Evolutionary conservation across 2,329 filamentous ascomycete genomes (phyloP), one percentile per base, ranked within the genome.

Genomic region (Fonsecaea monophora): DNA sequence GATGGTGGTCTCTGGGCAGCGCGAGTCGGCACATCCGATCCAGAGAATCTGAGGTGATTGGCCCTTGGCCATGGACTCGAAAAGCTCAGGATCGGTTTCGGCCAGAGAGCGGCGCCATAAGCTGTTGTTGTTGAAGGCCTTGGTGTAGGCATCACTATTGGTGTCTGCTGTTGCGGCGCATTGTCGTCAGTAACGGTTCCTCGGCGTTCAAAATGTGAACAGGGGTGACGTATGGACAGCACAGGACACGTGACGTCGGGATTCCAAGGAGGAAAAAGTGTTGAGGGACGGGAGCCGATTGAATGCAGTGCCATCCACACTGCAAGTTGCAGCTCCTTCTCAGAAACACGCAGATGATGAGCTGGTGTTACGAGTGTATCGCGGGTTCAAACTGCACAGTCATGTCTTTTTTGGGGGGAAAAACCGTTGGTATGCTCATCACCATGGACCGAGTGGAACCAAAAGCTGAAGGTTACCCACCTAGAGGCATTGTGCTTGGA

Each of bases 21-120:
- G 90, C 45, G 89, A 92, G 82, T 96, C 92, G 74, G 91, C 91
- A 81, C 92, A 96, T 67, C 92, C 92, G 71, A 96, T 86, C 92
- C 92, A 96, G 66, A 96, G 79, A 62, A 86, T 85, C 72, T 84
- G 79, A 4, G 84, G 83, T 1, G 84, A 79, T 78, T 94, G 91
- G 70, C 90, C 89, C 68, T 83, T 82, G 34, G 89, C 87, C 59
- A 92, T 83, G 66, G 84, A 86, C 55, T 85, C 81, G 80, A 94
- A 92, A 80, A 92, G 89, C 15, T 87, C 82, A 1, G 91, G 90
- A 70, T 93, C 56, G 4, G 65, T 59, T 56, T 72, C 70, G 63
- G 70, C 70, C 30, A 73, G 69, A 21, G 71, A 71, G 21, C 71
- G 71, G 7, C 71, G 71, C 71, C 71, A 73, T 21, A 60, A 45